Percentiles rank a stretch among this genome's conserved stretches.
Evolutionary conservation across 768 basidiomycete genomes (phyloP).

Genomic region (Atractiella rhizophila): DNA sequence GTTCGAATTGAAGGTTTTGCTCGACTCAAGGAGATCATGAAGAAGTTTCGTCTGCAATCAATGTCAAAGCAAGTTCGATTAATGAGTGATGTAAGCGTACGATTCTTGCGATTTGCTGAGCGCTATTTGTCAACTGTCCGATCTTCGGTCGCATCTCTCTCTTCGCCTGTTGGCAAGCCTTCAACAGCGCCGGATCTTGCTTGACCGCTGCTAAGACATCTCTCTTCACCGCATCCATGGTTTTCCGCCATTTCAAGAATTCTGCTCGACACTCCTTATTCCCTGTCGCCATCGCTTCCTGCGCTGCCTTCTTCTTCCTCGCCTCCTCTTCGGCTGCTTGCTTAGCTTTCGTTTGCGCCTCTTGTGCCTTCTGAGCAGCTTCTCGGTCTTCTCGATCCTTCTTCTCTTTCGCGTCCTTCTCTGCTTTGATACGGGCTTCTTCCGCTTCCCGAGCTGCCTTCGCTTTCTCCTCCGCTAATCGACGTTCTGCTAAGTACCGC

Average conservation of each 20-base stretch:
- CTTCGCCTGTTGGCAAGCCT: constrained; percentile 40
- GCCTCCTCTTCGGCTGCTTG: constrained; percentile 8
- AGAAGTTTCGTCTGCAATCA: background rate
- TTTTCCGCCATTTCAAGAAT: constrained; percentile 9
- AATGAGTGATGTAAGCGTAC: background rate
- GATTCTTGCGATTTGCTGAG: background rate
- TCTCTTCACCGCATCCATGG: constrained; percentile 35
- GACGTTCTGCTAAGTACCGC: no score
- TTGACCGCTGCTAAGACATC: constrained; percentile 43
- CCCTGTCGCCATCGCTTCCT: constrained; percentile 1
- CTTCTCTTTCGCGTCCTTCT: no score
- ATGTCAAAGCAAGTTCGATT: background rate
- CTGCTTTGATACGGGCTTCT: no score
- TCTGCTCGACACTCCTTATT: background rate
- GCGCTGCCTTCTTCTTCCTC: constrained; percentile 4
- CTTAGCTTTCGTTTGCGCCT: no score
- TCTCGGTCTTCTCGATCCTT: no score
- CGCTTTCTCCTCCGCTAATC: no score
- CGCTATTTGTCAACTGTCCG: constrained; percentile 17
- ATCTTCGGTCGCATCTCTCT: constrained; percentile 39
- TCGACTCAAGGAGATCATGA: constrained; percentile 2
- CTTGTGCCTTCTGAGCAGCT: no score
- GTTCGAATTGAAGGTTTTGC: constrained; percentile 16
- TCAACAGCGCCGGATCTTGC: constrained; percentile 29
- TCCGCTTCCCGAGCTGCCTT: no score